phyloP scores from a whole-genome alignment of 257 asterid genomes.

The Fraxinus pennsylvanica region DNA sequence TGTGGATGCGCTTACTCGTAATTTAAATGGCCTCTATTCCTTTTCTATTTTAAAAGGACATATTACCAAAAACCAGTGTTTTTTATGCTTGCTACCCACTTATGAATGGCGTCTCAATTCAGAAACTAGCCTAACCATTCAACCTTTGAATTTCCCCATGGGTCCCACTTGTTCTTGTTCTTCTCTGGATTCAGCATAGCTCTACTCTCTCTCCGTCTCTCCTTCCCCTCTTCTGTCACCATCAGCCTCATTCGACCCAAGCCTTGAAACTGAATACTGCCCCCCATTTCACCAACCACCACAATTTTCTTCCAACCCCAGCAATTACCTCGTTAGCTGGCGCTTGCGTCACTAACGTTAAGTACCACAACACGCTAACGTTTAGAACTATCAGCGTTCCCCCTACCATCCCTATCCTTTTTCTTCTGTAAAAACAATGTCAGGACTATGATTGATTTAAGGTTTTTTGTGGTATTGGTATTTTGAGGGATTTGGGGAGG shows the following conservation, averaged over 20 bases:
- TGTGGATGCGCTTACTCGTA: not conserved
- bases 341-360: not conserved
- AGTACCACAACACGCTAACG: not conserved
- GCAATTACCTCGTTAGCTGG: not conserved
- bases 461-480: not conserved
- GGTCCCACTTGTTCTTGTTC: not conserved
- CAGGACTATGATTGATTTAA: not conserved
- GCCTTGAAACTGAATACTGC: not conserved
- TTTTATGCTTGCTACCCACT: conserved; percentile 1
- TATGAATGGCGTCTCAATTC: not conserved
- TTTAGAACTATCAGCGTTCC: not conserved
- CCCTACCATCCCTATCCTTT: not conserved
- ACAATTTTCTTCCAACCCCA: not conserved
- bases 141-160: not conserved
- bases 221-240: not conserved
- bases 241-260: not conserved
- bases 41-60: too few species aligned
- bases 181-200: not conserved
- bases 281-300: not conserved
- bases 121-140: not conserved
- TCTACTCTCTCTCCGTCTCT: not conserved
- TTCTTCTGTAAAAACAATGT: not conserved
- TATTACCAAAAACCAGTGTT: not conserved
- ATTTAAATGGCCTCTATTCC: too few species aligned
- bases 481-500: not conserved